Evolutionary conservation across 805 yeast genomes (phyloP).

Genomic region (Torulaspora microellipsoides): DNA sequence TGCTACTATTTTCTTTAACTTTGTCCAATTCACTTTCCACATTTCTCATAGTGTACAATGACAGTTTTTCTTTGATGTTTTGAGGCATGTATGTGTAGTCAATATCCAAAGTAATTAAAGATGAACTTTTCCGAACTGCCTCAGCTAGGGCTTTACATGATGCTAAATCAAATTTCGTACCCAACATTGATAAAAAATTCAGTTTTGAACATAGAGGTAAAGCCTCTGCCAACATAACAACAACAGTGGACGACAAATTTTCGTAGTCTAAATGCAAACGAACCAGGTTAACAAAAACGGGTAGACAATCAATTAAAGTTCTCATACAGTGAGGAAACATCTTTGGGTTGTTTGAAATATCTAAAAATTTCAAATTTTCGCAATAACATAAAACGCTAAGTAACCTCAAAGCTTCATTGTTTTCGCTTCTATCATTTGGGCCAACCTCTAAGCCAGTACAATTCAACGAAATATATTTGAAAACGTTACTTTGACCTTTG

Average conservation of each 20-base stretch:
- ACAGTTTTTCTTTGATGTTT: conserved; percentile 58
- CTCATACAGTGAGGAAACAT: conserved; percentile 58
- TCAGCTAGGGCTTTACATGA: conserved; percentile 62
- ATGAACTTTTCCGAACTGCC: conserved; percentile 57
- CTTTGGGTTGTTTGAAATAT: conserved; percentile 68
- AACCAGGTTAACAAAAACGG: conserved; percentile 58
- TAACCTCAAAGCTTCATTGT: conserved; percentile 35
- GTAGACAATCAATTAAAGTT: conserved; percentile 56
- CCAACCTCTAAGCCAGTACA: conserved; percentile 55
- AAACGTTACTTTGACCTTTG: conserved; percentile 25
- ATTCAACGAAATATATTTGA: conserved; percentile 56
- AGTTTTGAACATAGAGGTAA: conserved; percentile 65
- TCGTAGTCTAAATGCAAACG: conserved; percentile 72
- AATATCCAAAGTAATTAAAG: conserved; percentile 62
- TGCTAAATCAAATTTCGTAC: conserved; percentile 57
- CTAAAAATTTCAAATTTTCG: conserved; percentile 63
- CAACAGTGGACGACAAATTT: conserved; percentile 48
- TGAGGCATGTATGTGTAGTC: conserved; percentile 56
- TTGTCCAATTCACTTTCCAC: conserved; percentile 53
- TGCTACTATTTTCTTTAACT: conserved; percentile 8
- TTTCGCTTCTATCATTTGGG: conserved; percentile 38
- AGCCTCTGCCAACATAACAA: conserved; percentile 63
- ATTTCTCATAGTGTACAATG: conserved; percentile 75
- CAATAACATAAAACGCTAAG: conserved; percentile 48
- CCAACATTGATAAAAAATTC: conserved; percentile 62